A percentile compares a stretch with the other conserved stretches of the same genome.
phyloP scores from a whole-genome alignment of 331 rosid genomes.

The Quercus phellos region DNA sequence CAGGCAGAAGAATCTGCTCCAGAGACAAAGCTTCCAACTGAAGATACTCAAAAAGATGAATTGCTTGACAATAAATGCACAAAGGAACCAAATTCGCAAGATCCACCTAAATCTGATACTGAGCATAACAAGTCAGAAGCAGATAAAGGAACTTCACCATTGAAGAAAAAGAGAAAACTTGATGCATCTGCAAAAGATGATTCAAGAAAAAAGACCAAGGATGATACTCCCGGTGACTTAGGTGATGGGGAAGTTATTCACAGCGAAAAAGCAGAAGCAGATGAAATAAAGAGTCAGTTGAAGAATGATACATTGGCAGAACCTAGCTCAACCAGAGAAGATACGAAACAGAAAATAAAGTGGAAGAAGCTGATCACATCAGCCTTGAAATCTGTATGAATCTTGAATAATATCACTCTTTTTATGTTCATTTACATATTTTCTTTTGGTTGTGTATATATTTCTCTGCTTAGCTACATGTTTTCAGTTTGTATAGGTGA shows the following conservation, averaged over 20 bases:
- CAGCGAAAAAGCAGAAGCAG: slow-evolving; percentile 20
- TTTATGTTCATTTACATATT: background rate
- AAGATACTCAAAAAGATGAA: slow-evolving; percentile 27
- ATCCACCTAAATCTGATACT: slow-evolving; percentile 14
- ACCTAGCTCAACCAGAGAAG: slow-evolving; percentile 19
- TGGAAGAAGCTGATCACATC: slow-evolving; percentile 77
- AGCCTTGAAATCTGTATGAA: slow-evolving; percentile 62
- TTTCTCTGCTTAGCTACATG: slow-evolving; percentile 5
- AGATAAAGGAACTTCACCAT: slow-evolving; percentile 26
- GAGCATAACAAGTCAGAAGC: slow-evolving; percentile 24
- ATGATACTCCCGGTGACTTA: slow-evolving; percentile 5
- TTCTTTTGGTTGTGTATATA: slow-evolving; percentile 5
- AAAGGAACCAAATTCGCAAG: slow-evolving; percentile 28
- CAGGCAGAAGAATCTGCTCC: slow-evolving; percentile 34
- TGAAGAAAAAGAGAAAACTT: slow-evolving; percentile 40
- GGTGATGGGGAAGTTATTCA: slow-evolving; percentile 46
- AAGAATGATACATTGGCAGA: slow-evolving; percentile 20
- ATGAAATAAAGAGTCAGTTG: slow-evolving; percentile 5
- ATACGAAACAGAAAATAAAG: slow-evolving; percentile 34
- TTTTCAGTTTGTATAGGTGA: background rate
- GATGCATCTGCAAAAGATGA: slow-evolving; percentile 27
- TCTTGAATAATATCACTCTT: background rate
- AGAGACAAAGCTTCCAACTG: slow-evolving; percentile 35
- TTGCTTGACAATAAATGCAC: slow-evolving; percentile 21
- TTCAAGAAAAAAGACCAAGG: slow-evolving; percentile 28